Percentiles rank a stretch among this genome's conserved stretches.
Evolutionary conservation across 2,329 filamentous ascomycete genomes (phyloP).

Genomic region (Nemania sp.): DNA sequence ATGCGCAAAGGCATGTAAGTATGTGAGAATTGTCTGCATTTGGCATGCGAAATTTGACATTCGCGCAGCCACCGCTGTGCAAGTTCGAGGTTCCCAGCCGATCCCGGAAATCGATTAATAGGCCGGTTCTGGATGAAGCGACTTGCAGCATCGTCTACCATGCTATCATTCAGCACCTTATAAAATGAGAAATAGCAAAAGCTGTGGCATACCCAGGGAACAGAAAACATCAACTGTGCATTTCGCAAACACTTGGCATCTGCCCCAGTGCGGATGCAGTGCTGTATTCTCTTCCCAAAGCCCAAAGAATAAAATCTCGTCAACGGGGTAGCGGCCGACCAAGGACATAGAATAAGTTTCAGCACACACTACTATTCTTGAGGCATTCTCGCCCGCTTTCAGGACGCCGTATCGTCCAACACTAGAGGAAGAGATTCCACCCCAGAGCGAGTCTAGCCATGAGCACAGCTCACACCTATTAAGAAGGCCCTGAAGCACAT

Average conservation of each 20-base stretch:
- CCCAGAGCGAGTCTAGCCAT: constrained; percentile 11
- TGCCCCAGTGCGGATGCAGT: not conserved
- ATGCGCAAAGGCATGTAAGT: constrained; percentile 12
- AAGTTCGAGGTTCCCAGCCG: not conserved
- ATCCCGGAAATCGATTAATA: constrained; percentile 6
- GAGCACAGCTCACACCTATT: constrained; percentile 1
- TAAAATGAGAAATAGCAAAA: not conserved
- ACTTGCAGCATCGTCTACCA: not conserved
- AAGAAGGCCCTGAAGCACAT: constrained; percentile 2
- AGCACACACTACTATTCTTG: constrained; percentile 6
- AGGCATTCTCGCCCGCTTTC: not conserved
- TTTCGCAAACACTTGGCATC: constrained; percentile 9
- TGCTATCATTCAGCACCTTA: not conserved
- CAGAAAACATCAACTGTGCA: constrained; percentile 11
- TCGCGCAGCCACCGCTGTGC: constrained; percentile 3
- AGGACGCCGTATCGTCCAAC: constrained; percentile 1
- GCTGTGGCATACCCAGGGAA: not conserved
- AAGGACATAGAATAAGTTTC: constrained; percentile 9
- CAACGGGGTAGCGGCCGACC: constrained; percentile 8
- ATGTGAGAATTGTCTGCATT: not conserved
- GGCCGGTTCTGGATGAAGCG: constrained; percentile 9
- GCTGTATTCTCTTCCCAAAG: constrained; percentile 8
- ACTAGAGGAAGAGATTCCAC: not conserved
- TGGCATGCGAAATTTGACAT: constrained; percentile 4
- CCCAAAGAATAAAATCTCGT: constrained; percentile 10